Evolutionary conservation across 352 stramenopile genomes (phyloP), one percentile per base, ranked within the genome.

Genomic region (Globisporangium nodosum): DNA sequence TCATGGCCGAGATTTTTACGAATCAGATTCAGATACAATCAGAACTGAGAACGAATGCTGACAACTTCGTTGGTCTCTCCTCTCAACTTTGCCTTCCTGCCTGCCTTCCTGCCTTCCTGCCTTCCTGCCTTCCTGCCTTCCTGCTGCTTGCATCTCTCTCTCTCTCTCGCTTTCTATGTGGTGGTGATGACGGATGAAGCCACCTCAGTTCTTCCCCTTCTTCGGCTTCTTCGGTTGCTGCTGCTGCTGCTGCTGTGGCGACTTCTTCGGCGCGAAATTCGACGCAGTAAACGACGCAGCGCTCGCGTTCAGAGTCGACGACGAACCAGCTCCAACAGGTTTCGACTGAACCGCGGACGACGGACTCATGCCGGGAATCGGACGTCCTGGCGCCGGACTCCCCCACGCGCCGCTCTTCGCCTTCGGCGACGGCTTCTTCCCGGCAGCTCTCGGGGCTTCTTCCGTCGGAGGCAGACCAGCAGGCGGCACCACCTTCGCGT

Each of bases 401-500:
- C 18, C 43, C 43, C 43, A 49, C 18, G n/a, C n/a, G 43, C 43
- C 43, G n/a, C 43, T 24, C 12, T 49, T 49, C 43, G 43, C 43
- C 11, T 49, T 49, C n/a, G 43, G 43, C 43, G 43, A 49, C 43
- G 43, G 43, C 43, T 49, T 49, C 18, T 49, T 49, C 18, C 43
- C 20, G 8, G n/a, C 13, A 16, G 37, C 3, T 43, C 27, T 49
- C 43, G 43, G 18, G 43, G 43, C 20, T 16, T 49, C 43, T n/a
- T n/a, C 27, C 43, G n/a, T 3, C 43, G 18, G 30, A 21, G 24
- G 13, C 1, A 30, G 30, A 43, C 5, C 16, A 27, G 30, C 49
- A 40, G 9, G 48, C 12, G 42, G 18, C 42, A 11, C 43, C 43
- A 56, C 33, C 40, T 54, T 52, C 15, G 58, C 58, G 51, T 82